Conservation (phyloP, 2,329 filamentous ascomycete genomes). For the Trichothecium roseum region DNA sequence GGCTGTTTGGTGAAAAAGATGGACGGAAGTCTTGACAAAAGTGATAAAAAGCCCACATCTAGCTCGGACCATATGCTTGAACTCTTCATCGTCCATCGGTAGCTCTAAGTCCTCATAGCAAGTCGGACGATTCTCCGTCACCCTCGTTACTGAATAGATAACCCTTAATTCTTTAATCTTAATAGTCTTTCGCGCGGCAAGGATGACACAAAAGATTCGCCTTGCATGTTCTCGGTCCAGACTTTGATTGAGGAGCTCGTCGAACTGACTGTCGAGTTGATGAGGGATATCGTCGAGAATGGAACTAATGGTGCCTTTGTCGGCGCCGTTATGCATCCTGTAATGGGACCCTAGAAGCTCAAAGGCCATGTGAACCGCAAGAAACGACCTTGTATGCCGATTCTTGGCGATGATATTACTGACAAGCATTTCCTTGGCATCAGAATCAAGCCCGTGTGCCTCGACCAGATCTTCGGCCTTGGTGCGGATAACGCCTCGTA, state of each 20-base stretch:
- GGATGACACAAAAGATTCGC: neutral
- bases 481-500: neutral
- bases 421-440: neutral
- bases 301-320: neutral
- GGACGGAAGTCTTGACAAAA: neutral
- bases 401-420: neutral
- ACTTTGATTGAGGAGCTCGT: neutral
- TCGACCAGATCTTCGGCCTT: neutral
- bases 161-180: neutral
- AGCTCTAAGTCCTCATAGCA: neutral
- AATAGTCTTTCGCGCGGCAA: neutral
- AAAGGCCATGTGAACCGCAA: constrained; percentile 1
- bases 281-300: neutral
- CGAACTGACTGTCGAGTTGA: neutral
- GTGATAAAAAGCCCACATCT: constrained; percentile 1
- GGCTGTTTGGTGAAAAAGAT: constrained; percentile 1
- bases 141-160: neutral
- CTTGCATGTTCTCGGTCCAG: neutral
- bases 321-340: neutral
- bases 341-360: neutral
- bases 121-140: neutral
- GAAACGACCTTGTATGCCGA: constrained; percentile 1
- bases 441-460: neutral
- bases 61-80: neutral
- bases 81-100: neutral